Evolutionary conservation across 2,329 filamentous ascomycete genomes (phyloP).

Genomic region (Mollisia scopiformis): DNA sequence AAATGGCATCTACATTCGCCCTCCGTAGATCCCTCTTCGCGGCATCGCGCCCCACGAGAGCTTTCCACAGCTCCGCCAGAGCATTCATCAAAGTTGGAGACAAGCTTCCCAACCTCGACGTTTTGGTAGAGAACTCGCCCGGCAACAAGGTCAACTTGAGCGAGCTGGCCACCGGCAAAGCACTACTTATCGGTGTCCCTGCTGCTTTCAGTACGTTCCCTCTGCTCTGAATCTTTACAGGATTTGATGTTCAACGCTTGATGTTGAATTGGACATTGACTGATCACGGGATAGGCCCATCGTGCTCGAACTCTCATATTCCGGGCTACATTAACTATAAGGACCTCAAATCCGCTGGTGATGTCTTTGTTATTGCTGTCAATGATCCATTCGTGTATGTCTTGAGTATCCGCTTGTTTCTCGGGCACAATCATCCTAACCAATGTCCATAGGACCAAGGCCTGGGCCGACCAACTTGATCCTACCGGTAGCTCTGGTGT

Average conservation of each 20-base stretch:
- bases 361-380: slow-evolving; percentile 88
- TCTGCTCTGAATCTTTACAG: not conserved
- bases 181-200: slow-evolving; percentile 83
- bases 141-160: slow-evolving; percentile 89
- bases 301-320: slow-evolving; percentile 72
- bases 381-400: slow-evolving; percentile 94
- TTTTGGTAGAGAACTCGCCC: slow-evolving; percentile 82
- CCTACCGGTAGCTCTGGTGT: slow-evolving; percentile 75
- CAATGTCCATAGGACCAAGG: slow-evolving; percentile 71
- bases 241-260: not conserved
- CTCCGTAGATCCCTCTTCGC: slow-evolving; percentile 27
- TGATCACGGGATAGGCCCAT: slow-evolving; percentile 47
- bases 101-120: slow-evolving; percentile 73
- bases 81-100: slow-evolving; percentile 78
- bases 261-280: not conserved
- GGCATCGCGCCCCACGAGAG: slow-evolving; percentile 19
- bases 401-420: not conserved
- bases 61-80: slow-evolving; percentile 67
- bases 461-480: slow-evolving; percentile 81
- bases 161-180: slow-evolving; percentile 72
- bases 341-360: slow-evolving; percentile 76
- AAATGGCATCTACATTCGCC: slow-evolving; percentile 29
- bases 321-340: slow-evolving; percentile 85
- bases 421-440: not conserved
- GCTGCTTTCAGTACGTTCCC: slow-evolving; percentile 68